These are phyloP conservation scores for Pseudocercospora eumusae DNA, from an alignment of 2,329 filamentous ascomycete genomes.

Conservation along the genomic window DNA sequence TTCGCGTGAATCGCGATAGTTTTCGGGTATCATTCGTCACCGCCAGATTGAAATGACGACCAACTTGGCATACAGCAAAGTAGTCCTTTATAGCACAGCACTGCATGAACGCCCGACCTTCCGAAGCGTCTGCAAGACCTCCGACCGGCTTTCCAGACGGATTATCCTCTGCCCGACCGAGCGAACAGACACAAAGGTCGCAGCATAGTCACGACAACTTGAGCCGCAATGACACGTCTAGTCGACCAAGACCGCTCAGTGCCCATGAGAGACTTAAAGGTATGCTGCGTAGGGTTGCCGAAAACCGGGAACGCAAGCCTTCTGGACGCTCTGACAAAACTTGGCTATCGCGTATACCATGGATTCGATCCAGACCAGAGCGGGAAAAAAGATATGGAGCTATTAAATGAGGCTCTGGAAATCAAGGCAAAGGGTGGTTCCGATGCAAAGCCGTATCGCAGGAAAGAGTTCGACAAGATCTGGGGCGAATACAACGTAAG, in stretches of 20 bases:
- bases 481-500: slow-evolving; percentile 22
- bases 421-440: slow-evolving; percentile 3
- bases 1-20: not conserved
- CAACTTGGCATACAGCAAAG: not conserved
- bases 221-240: slow-evolving; percentile 14
- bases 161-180: not conserved
- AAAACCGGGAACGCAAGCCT: slow-evolving; percentile 5
- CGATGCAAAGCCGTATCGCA: slow-evolving; percentile 1
- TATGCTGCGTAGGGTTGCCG: slow-evolving; percentile 21
- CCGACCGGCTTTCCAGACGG: slow-evolving; percentile 1
- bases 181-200: slow-evolving; percentile 2
- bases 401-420: slow-evolving; percentile 18
- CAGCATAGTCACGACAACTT: slow-evolving; percentile 1
- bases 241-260: slow-evolving; percentile 18
- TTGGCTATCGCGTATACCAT: slow-evolving; percentile 1
- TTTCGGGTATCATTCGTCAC: not conserved
- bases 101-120: slow-evolving; percentile 8
- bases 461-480: slow-evolving; percentile 22
- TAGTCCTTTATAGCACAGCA: slow-evolving; percentile 1
- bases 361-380: slow-evolving; percentile 1
- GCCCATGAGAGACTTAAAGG: slow-evolving; percentile 15
- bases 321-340: not conserved
- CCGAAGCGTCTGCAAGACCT: slow-evolving; percentile 8
- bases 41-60: not conserved
- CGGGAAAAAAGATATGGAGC: slow-evolving; percentile 18